Conservation (phyloP, 345 rosid species). For the Moricandia moricandioides region DNA sequence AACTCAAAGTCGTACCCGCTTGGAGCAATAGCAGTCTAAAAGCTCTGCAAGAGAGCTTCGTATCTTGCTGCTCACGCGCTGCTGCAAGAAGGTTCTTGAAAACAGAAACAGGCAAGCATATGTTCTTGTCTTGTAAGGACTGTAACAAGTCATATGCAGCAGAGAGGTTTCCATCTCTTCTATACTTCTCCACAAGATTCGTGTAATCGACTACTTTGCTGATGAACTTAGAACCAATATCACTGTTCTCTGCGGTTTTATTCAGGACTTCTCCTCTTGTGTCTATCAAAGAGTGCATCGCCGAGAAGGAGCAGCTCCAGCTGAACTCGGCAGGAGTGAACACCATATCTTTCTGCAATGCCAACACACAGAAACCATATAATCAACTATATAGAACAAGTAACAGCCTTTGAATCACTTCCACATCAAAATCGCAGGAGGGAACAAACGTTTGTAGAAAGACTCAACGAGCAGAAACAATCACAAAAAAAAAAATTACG, state of each 20-base stretch:
- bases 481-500: not conserved
- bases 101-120: slow-evolving; percentile 35
- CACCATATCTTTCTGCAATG: slow-evolving; percentile 51
- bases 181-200: slow-evolving; percentile 40
- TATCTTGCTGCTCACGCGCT: slow-evolving; percentile 23
- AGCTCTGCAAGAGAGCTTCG: slow-evolving; percentile 26
- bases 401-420: not conserved
- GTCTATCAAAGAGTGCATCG: slow-evolving; percentile 39
- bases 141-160: slow-evolving; percentile 48
- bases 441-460: not conserved
- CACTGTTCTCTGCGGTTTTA: slow-evolving; percentile 31
- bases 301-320: slow-evolving; percentile 29
- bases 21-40: slow-evolving; percentile 22
- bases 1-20: slow-evolving; percentile 46
- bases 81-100: slow-evolving; percentile 44
- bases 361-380: slow-evolving; percentile 15
- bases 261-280: slow-evolving; percentile 30
- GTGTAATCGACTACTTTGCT: slow-evolving; percentile 38
- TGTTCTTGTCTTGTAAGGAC: slow-evolving; percentile 40
- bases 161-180: slow-evolving; percentile 50
- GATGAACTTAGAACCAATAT: slow-evolving; percentile 22
- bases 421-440: not conserved
- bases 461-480: not conserved
- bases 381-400: not conserved
- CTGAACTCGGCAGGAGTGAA: slow-evolving; percentile 39